A percentile compares a stretch with the other conserved stretches of the same genome.
Conservation (phyloP, 257 asterid genomes). For the Cruciata laevipes region DNA sequence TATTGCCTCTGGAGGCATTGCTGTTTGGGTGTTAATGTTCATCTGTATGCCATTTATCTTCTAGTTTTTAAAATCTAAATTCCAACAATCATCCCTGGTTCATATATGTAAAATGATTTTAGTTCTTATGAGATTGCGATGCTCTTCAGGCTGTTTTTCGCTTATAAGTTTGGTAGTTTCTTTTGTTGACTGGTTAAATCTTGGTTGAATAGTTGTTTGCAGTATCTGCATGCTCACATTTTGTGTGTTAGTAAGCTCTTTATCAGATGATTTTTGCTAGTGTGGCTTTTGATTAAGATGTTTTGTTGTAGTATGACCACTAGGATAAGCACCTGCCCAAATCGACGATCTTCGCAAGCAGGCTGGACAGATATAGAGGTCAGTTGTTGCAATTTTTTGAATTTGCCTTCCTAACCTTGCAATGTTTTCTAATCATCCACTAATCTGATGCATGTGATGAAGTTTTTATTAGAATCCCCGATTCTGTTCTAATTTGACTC, state of each 20-base stretch:
- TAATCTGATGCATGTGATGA: background rate
- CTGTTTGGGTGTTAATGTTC: background rate
- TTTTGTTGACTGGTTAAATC: background rate
- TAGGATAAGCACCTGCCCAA: constrained; percentile 31
- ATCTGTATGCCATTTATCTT: background rate
- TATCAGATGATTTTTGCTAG: constrained; percentile 14
- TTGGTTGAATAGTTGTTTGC: background rate
- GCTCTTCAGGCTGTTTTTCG: background rate
- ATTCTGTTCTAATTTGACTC: background rate
- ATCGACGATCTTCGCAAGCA: constrained; percentile 74
- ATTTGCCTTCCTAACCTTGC: background rate
- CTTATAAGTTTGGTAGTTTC: background rate
- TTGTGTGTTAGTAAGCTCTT: background rate
- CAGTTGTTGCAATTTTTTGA: constrained; percentile 3
- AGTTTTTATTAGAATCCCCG: too few relatives aligned
- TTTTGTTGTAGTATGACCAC: constrained; percentile 27
- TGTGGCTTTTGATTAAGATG: constrained; percentile 9
- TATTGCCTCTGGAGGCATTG: background rate
- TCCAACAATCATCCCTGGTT: background rate
- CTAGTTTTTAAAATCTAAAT: background rate
- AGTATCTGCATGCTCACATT: background rate
- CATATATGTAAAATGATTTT: background rate
- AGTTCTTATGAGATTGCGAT: background rate
- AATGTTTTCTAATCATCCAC: too few relatives aligned
- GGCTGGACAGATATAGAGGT: constrained; percentile 95